Evolutionary conservation across 148 eudicot species (phyloP).

Genomic region (Cornus kousa): DNA sequence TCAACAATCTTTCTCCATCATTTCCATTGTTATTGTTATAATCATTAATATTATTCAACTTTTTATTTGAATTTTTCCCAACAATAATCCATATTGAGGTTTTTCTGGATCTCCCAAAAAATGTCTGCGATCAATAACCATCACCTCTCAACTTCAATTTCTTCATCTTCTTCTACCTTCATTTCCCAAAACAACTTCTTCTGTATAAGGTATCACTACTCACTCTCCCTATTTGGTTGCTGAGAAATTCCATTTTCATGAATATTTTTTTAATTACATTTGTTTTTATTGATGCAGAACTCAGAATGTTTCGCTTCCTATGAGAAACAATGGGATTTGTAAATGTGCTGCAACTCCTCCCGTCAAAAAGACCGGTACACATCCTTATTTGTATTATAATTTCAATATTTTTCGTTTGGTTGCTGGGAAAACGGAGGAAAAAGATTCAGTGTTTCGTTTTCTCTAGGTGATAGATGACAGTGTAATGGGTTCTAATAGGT

Average conservation of each 20-base stretch:
- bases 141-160: conserved; percentile 21
- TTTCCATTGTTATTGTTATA: too few relatives aligned
- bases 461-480: neutral
- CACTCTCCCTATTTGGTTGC: neutral
- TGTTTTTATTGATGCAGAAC: conserved; percentile 16
- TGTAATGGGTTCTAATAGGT: neutral
- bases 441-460: neutral
- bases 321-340: conserved; percentile 14
- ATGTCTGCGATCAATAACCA: conserved; percentile 28
- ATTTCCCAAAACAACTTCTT: conserved; percentile 18
- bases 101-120: neutral
- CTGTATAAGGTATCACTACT: conserved; percentile 23
- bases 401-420: neutral
- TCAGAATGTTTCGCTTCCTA: conserved; percentile 18
- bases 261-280: neutral
- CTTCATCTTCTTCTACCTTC: conserved; percentile 40
- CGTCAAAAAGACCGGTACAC: conserved; percentile 27
- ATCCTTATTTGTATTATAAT: neutral
- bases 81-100: too few relatives aligned
- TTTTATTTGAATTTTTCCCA: too few relatives aligned
- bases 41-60: too few relatives aligned
- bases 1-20: too few relatives aligned
- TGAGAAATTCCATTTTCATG: neutral
- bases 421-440: neutral
- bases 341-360: conserved; percentile 32